Evolutionary conservation across 169 alveolate genomes (phyloP).

Genomic region (Plasmodium knowlesi): DNA sequence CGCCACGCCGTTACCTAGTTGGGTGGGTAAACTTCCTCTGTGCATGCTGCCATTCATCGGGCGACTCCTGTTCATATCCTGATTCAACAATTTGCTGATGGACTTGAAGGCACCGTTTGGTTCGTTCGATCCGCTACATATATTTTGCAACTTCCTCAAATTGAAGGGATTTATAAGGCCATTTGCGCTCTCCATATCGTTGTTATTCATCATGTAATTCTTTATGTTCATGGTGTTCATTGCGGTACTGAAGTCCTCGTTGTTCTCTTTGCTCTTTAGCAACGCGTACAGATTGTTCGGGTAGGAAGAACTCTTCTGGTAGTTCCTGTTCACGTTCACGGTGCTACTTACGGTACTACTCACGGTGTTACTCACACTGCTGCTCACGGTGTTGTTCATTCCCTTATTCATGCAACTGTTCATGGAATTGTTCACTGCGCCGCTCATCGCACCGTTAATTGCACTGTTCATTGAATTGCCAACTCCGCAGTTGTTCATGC

Average conservation of each 20-base stretch:
- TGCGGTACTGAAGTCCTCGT: conserved; percentile 6
- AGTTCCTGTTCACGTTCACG: conserved; percentile 5
- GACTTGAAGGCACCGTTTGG: conserved; percentile 6
- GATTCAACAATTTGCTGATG: background rate
- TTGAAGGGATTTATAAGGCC: conserved; percentile 12
- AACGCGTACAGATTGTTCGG: conserved; percentile 23
- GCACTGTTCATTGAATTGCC: background rate
- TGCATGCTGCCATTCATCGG: conserved; percentile 1
- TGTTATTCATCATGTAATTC: conserved; percentile 10
- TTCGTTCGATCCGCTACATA: background rate
- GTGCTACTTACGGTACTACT: background rate
- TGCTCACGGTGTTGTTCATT: background rate
- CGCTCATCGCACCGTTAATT: background rate
- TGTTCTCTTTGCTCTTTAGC: conserved; percentile 31
- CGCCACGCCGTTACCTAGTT: background rate
- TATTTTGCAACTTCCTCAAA: conserved; percentile 14
- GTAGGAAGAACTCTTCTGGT: conserved; percentile 45
- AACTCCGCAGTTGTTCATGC: background rate
- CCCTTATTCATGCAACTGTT: background rate
- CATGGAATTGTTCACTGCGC: background rate
- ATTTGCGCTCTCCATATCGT: background rate
- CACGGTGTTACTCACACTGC: background rate
- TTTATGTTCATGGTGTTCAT: conserved; percentile 19
- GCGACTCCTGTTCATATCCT: conserved; percentile 30
- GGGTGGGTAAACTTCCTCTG: background rate